These are phyloP conservation scores for Ceratocystis harringtonii DNA, from an alignment of 2,329 filamentous ascomycete species.

Conservation along the genomic window DNA sequence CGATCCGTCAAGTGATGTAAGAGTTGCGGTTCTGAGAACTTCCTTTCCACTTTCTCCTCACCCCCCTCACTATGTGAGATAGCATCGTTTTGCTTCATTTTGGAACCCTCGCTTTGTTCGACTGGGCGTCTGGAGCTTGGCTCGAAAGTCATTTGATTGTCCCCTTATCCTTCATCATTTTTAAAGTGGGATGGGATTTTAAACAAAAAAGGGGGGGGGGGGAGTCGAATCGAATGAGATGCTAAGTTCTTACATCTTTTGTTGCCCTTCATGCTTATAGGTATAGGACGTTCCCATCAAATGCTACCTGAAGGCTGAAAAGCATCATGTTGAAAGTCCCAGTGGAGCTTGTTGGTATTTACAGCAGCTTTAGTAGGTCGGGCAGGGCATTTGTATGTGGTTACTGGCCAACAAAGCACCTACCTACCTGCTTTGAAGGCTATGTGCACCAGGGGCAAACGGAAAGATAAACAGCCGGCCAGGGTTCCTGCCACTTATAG, in stretches of 20 bases:
- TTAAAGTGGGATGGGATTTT: neutral
- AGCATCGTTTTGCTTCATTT: neutral
- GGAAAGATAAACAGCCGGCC: neutral
- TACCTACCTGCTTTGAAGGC: neutral
- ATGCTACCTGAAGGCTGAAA: neutral
- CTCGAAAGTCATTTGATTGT: neutral
- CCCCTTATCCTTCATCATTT: neutral
- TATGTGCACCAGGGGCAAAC: neutral
- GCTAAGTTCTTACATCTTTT: neutral
- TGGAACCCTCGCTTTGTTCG: neutral
- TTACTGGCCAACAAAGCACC: neutral
- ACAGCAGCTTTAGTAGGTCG: neutral
- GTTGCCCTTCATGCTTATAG: neutral
- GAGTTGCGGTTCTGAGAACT: neutral
- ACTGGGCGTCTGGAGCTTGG: neutral
- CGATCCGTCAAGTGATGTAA: conserved; percentile 1
- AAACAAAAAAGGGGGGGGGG: neutral
- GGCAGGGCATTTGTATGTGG: neutral
- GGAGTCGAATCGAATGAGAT: neutral
- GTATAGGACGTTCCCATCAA: neutral
- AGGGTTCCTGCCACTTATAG: neutral
- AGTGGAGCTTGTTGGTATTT: neutral
- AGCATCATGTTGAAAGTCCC: neutral
- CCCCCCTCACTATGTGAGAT: neutral
- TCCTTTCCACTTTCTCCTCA: neutral